Base-by-base conservation (phyloP, 306 rosid genomes). In the Pyrus bretschneideri region DNA sequence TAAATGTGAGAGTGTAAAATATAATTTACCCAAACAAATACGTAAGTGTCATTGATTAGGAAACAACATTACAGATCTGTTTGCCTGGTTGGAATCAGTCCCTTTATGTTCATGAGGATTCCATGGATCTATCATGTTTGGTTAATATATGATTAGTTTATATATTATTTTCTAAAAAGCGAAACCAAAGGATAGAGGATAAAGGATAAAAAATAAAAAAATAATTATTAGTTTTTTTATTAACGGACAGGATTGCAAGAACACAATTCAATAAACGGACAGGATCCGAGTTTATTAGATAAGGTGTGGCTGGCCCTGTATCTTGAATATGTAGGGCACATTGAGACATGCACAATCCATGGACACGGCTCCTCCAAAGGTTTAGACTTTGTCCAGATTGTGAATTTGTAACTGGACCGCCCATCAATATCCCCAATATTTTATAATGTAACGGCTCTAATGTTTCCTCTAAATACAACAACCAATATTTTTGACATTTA, bases 311-410 rank as follows among this genome's bases (percentile, higher is more conserved):
- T 29, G 38, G 63, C 58, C 81, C 55, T 68, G 58, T 49, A 72
- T 74, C 65, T 21, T 25, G 23, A 3, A 33, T 8, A 17, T 33
- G 72, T 70, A 59, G 63, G 22, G 70, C 2, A 51, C 6, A 35
- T 51, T 19, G 49, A 67, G 79, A 65, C 82, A 78, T 19, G 60
- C 58, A 52, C 71, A 63, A 76, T 70, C 72, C 84, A 79, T 69
- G 74, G 83, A 84, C 81, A 71, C 79, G 80, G 51, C 23, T 5
- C 42, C 18, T 30, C 31, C 17, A 7, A 67, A 57, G 51, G 77
- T 57, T 74, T 64, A 76, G 33, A 33, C 69, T 76, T 59, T 78
- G 85, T 81, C 81, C 65, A 66, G 14, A 4, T 13, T 46, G 19
- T 14, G 7, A 13, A 4, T 46, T 46, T 46, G 54, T 46, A 17